phyloP scores from a whole-genome alignment of 2,329 filamentous ascomycete genomes.

The Metarhizium brunneum region DNA sequence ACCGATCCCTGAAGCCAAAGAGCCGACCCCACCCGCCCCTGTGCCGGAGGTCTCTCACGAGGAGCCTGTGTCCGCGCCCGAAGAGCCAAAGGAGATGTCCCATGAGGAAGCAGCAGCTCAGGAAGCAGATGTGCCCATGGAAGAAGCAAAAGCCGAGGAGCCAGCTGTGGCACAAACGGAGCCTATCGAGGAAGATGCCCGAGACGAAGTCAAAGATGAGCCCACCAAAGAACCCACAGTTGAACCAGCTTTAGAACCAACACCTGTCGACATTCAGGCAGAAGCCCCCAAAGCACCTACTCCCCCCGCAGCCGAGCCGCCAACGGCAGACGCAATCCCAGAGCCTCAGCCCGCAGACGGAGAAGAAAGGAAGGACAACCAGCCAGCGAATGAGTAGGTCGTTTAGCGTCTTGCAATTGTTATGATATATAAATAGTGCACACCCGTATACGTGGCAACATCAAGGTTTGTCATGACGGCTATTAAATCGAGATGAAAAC shows the following conservation, averaged over 20 bases:
- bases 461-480: not conserved
- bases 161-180: slow-evolving; percentile 6
- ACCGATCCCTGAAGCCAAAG: not conserved
- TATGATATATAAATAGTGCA: not conserved
- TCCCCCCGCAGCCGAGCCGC: not conserved
- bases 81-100: not conserved
- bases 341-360: not conserved
- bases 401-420: slow-evolving; percentile 3
- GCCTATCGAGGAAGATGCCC: slow-evolving; percentile 5
- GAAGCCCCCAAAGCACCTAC: not conserved
- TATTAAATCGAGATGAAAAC: no score
- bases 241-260: slow-evolving; percentile 8
- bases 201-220: slow-evolving; percentile 18
- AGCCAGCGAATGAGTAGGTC: slow-evolving; percentile 9
- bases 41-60: not conserved
- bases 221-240: slow-evolving; percentile 10
- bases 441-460: not conserved
- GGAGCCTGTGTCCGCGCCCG: not conserved
- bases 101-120: not conserved
- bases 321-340: not conserved
- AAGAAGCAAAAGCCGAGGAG: not conserved
- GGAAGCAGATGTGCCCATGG: not conserved
- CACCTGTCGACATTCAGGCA: not conserved
- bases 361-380: slow-evolving; percentile 7
- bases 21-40: not conserved